These are phyloP conservation scores for Rhododendron mucronatum DNA, from an alignment of 148 eudicot species.

Conservation along the genomic window DNA sequence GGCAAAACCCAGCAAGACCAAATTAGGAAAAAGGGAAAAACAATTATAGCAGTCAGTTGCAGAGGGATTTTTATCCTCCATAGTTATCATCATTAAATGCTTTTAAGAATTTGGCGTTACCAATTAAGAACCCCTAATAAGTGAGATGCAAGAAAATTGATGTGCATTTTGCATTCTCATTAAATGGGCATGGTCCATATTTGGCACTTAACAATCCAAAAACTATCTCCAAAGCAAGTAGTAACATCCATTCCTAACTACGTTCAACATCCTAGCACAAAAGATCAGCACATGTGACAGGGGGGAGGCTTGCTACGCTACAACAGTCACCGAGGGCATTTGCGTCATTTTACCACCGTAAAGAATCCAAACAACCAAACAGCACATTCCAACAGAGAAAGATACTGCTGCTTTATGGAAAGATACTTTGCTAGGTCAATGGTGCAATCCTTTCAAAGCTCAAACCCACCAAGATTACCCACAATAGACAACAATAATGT, in stretches of 20 bases:
- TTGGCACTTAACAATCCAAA: background rate
- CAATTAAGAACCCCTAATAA: background rate
- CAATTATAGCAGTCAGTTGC: background rate
- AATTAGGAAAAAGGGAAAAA: background rate
- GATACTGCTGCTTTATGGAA: background rate
- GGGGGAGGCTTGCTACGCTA: background rate
- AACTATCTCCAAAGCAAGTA: background rate
- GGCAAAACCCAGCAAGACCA: background rate
- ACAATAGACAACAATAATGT: background rate
- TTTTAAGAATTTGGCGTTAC: background rate
- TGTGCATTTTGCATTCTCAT: background rate
- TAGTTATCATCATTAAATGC: background rate
- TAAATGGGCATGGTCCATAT: background rate
- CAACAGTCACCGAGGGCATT: slow-evolving; percentile 8
- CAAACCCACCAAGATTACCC: background rate
- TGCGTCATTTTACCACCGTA: slow-evolving; percentile 6
- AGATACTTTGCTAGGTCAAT: background rate
- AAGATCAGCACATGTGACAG: slow-evolving; percentile 7
- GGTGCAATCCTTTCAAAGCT: background rate
- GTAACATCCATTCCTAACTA: background rate
- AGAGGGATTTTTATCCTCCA: background rate
- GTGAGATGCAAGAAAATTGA: background rate
- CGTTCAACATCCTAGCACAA: background rate
- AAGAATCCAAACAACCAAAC: background rate
- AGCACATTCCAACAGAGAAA: background rate